Evolutionary conservation across 352 stramenopile species (phyloP), one percentile per base, ranked within the genome.

Genomic region (Globisporangium parvum): DNA sequence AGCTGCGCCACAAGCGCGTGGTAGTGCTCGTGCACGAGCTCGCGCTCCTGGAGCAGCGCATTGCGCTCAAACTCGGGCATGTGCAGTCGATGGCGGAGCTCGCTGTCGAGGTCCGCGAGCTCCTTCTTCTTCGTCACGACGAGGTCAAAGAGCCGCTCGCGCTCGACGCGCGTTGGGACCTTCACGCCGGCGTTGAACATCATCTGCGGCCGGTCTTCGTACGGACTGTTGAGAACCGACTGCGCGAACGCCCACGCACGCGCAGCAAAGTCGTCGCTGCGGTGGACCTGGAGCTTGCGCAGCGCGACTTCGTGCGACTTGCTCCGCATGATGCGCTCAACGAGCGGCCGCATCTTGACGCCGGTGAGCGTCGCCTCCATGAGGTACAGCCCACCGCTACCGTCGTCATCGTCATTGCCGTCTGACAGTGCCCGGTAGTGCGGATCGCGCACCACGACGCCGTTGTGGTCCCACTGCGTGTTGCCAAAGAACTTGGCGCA

Each of bases 401-500:
- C 3, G 41, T 55, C 50, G 12, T 52, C 24, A 20, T 28, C 31
- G 3, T 54, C 8, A n/a, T 17, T 14, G 33, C 8, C 11, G 20
- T 55, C 33, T 15, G 54, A 6, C 12, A 63, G 53, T 10, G 56
- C 55, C 8, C 51, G 53, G 20, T 67, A 52, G 5, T 62, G 54
- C 1, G 70, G 75, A 18, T 72, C 75, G 12, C 80, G 75, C 15
- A 92, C 57, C 28, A 95, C 73, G 21, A 93, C 79, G 45, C 85
- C 85, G 60, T 91, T 95, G 69, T 93, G 85, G 65, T 95, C 85
- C 80, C 82, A 95, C 33, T 79, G 80, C 41, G 85, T 93, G 42
- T 78, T 67, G 15, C 83, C 83, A 46, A 92, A 88, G 47, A 92
- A 71, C 64, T 95, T 95, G 48, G 85, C 80, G 50, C 75, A 85